phyloP scores from a whole-genome alignment of 805 yeast genomes.

The Komagataella kurtzmanii region DNA sequence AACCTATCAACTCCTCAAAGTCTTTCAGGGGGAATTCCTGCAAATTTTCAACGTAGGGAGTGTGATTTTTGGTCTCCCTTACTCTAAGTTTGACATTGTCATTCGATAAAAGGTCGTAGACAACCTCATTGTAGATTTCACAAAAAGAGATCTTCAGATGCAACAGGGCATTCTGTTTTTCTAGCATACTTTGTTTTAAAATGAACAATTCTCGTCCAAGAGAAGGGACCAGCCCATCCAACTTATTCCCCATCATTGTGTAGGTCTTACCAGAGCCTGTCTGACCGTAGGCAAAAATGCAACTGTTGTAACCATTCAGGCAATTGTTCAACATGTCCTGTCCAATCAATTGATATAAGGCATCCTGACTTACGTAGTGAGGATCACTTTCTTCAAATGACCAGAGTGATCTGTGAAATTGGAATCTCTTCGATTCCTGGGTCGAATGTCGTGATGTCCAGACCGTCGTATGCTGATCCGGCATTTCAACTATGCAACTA shows the following conservation, averaged over 20 bases:
- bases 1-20: conserved; percentile 33
- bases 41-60: conserved; percentile 64
- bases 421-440: conserved; percentile 19
- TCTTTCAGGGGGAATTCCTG: conserved; percentile 34
- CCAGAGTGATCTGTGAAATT: conserved; percentile 40
- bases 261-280: conserved; percentile 75
- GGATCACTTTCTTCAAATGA: conserved; percentile 23
- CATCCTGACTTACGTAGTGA: conserved; percentile 30
- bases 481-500: conserved; percentile 18
- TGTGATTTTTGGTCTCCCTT: conserved; percentile 46
- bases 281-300: conserved; percentile 51
- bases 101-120: conserved; percentile 40
- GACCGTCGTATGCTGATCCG: conserved; percentile 10
- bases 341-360: conserved; percentile 42
- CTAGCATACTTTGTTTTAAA: conserved; percentile 22
- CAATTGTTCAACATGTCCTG: conserved; percentile 47
- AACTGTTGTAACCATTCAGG: conserved; percentile 37
- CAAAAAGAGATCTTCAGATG: conserved; percentile 45
- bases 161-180: conserved; percentile 18
- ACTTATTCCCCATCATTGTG: conserved; percentile 54
- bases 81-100: conserved; percentile 25
- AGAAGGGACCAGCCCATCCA: conserved; percentile 52
- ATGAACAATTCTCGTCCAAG: conserved; percentile 41
- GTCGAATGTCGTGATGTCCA: conserved; percentile 2
- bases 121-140: conserved; percentile 71